A percentile compares a stretch with the other conserved stretches of the same genome.
Conservation (phyloP, 2,329 filamentous ascomycete genomes). For the Aspergillus puulaauensis region DNA sequence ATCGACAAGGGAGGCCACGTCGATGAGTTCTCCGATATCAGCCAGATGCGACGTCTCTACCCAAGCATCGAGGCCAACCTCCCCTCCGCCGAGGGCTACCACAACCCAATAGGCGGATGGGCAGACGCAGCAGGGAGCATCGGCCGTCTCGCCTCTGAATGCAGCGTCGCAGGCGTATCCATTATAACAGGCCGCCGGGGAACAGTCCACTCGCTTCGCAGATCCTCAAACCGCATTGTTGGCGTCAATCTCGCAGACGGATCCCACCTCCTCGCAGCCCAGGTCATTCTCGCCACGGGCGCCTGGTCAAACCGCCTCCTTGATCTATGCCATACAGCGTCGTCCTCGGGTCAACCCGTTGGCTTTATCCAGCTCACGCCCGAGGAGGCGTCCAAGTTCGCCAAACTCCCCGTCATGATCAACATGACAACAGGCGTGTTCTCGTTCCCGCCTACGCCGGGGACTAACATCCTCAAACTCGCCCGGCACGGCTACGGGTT, state of each 20-base stretch:
- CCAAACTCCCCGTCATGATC: constrained; percentile 60
- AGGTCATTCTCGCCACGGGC: constrained; percentile 77
- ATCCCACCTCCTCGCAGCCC: constrained; percentile 56
- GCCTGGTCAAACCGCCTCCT: constrained; percentile 78
- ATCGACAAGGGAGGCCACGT: constrained; percentile 35
- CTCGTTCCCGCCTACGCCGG: constrained; percentile 49
- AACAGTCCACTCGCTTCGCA: constrained; percentile 27
- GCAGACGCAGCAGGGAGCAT: constrained; percentile 68
- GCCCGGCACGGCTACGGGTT: constrained; percentile 68
- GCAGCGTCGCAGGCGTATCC: constrained; percentile 36
- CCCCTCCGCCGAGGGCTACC: constrained; percentile 63
- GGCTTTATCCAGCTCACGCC: constrained; percentile 71
- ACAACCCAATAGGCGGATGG: constrained; percentile 74
- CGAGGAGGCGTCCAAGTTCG: constrained; percentile 64
- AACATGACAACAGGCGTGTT: constrained; percentile 48
- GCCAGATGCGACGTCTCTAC: constrained; percentile 15
- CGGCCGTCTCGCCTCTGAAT: constrained; percentile 22
- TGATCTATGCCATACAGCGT: constrained; percentile 69
- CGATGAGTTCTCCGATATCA: constrained; percentile 42
- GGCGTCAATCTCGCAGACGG: constrained; percentile 59
- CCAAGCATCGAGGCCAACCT: constrained; percentile 48
- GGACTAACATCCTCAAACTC: constrained; percentile 58
- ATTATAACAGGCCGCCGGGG: constrained; percentile 44
- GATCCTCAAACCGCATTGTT: constrained; percentile 38
- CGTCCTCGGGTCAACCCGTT: constrained; percentile 75